phyloP scores from a whole-genome alignment of 805 yeast species.

The Pichia occidentalis region DNA sequence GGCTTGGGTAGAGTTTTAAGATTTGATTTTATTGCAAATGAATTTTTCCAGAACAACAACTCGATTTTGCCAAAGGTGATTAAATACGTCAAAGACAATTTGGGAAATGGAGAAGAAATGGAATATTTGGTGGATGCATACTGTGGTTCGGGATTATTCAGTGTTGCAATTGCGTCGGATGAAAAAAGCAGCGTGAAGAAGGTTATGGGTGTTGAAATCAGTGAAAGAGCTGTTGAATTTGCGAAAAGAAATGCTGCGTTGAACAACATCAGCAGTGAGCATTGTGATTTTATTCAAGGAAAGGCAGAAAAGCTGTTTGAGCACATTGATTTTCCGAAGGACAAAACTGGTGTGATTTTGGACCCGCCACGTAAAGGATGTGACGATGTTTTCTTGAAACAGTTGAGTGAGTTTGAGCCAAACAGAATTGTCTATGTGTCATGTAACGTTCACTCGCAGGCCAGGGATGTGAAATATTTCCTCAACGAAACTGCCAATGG shows the following conservation, averaged over 20 bases:
- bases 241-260: slow-evolving; percentile 75
- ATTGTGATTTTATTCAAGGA: slow-evolving; percentile 82
- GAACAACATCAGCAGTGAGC: slow-evolving; percentile 52
- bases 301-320: slow-evolving; percentile 88
- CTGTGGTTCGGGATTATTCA: slow-evolving; percentile 93
- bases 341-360: slow-evolving; percentile 78
- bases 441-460: slow-evolving; percentile 97
- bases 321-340: slow-evolving; percentile 66
- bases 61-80: slow-evolving; percentile 83
- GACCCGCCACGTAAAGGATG: slow-evolving; percentile 99
- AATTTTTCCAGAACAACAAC: slow-evolving; percentile 93
- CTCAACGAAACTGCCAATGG: slow-evolving; percentile 61
- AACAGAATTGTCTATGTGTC: slow-evolving; percentile 88
- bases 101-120: slow-evolving; percentile 35
- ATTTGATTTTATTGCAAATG: slow-evolving; percentile 89
- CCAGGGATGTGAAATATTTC: slow-evolving; percentile 85
- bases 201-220: slow-evolving; percentile 90
- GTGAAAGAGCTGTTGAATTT: slow-evolving; percentile 83
- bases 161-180: slow-evolving; percentile 63
- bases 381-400: slow-evolving; percentile 80
- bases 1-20: slow-evolving; percentile 32
- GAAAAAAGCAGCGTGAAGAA: slow-evolving; percentile 54
- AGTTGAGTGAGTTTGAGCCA: slow-evolving; percentile 77
- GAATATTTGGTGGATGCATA: slow-evolving; percentile 83
- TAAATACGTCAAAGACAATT: slow-evolving; percentile 67